Evolutionary conservation across 2,329 filamentous ascomycete species (phyloP), one percentile per base, ranked within the genome.

Genomic region (Rhynchosporium agropyri): DNA sequence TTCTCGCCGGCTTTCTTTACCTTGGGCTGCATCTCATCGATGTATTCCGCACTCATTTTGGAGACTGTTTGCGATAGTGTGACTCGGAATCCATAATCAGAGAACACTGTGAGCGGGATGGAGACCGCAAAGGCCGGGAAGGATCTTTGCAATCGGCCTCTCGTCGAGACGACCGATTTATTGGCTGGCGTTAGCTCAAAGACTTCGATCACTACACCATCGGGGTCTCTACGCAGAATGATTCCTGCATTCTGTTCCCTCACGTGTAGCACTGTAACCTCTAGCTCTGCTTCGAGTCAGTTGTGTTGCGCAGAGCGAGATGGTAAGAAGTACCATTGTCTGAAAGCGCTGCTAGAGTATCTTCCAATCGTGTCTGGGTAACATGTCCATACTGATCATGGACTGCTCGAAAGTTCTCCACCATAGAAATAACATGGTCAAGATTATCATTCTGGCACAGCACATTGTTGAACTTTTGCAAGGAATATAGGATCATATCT

Each of bases 181-280:
- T 78, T 79, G 0, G 61, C 65, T 1, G 81, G 76, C 0, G 79
- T 79, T 0, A 81, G 69, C 65, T 84, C 81, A 48, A 83, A 83
- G 0, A 74, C 71, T 64, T 83, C 79, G 3, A 79, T 71, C 1
- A 33, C 36, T 4, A 63, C 49, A 7, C 51, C 36, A 3, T 60
- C 20, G 10, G 53, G 10, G 4, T 56, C 15, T 48, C 70, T 73
- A 1, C 74, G 74, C 33, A 82, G 67, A 1, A 83, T 62, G 0
- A 83, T 56, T 0, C 74, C 79, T 1, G 80, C 78, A 67, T 83
- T 84, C 63, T 83, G 80, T 1, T 68, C 73, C n/a, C 71, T 72
- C 28, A 82, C 71, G 54, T 81, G 73, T 4, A 62, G 10, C 15
- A 48, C 28, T 38, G 58, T 15, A n/a, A n/a, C n/a, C n/a, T n/a